Percentiles rank a stretch among this genome's conserved stretches.
Conservation (phyloP, 2,329 filamentous ascomycete species). For the Elsinoe batatas region DNA sequence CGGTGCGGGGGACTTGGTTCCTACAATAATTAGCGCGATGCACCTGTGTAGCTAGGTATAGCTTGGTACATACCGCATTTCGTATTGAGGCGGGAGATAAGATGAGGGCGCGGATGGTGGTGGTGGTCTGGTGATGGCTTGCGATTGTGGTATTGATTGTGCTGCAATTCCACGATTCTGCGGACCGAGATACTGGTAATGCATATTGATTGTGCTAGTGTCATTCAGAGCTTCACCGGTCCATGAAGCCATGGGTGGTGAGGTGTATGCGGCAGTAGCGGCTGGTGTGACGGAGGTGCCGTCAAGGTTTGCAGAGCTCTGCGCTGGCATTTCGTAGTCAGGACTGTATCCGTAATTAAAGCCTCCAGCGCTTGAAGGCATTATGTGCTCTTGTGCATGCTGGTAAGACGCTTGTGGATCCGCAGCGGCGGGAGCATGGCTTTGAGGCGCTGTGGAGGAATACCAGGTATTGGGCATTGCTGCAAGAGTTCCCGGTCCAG, state of each 20-base stretch:
- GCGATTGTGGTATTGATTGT: neutral
- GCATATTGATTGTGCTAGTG: neutral
- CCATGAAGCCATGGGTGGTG: neutral
- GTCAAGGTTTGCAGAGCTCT: neutral
- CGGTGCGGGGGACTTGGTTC: neutral
- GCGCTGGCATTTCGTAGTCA: conserved; percentile 3
- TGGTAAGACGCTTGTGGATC: neutral
- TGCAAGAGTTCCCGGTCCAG: neutral
- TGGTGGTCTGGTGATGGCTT: neutral
- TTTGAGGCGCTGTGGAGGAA: neutral
- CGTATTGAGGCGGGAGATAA: neutral
- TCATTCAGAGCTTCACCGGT: neutral
- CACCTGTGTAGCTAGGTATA: no score
- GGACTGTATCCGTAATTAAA: neutral
- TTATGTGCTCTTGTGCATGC: neutral
- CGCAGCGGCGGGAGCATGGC: neutral
- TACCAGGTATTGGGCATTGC: neutral
- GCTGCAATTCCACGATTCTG: neutral
- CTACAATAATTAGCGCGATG: neutral
- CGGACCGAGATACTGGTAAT: neutral
- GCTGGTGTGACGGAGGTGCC: neutral
- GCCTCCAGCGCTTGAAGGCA: neutral
- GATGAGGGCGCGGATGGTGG: neutral
- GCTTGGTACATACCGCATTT: neutral
- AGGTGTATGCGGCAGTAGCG: neutral